Evolutionary conservation across 1,139 yeast genomes (phyloP), one percentile per base, ranked within the genome.

Genomic region (Geotrichum bryndzae): DNA sequence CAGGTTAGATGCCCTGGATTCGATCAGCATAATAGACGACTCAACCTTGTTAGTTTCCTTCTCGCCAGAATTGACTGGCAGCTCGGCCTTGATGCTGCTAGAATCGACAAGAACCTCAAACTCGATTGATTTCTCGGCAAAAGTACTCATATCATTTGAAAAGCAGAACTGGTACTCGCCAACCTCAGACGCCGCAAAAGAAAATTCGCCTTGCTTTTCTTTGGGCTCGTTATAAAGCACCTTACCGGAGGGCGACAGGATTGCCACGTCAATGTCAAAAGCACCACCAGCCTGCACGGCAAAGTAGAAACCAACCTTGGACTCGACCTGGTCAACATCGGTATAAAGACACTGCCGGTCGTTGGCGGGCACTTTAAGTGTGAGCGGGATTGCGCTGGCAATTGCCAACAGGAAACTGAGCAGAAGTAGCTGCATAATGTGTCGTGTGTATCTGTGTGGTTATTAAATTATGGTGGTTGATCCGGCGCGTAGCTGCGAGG

Each of bases 91-190:
- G 29, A 61, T 27, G 41, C 51, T 61, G 54, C 45, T 61, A 6
- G 59, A 53, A 48, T 61, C 63, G 10, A 61, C 63, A 41, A 58
- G 83, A 70, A 94, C 83, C 73, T 94, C 97, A 71, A 94, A 88
- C 76, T 91, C 97, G 69, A 94, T 87, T 63, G 88, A 86, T 76
- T 92, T 92, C 70, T 90, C 96, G 58, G 94, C 88, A 73, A 85
- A 87, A 2, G 96, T 87, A 5, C 96, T 86, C 91, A 88, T 87
- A 64, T 86, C 90, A 74, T 91, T 91, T 68, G 86, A 79, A 79
- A 94, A 91, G 76, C 99, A 94, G 74, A 94, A 88, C 74, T 89
- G 90, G 77, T 92, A 94, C 74, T 94, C 98, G 50, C 99, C 99
- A 53, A 77, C 74, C 54, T 73, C 68, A 53, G 83, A 84, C 27